A percentile compares a stretch with the other conserved stretches of the same genome.
Conservation (phyloP, 1,284 basidiomycete genomes). For the Lignosus rhinocerotis region DNA sequence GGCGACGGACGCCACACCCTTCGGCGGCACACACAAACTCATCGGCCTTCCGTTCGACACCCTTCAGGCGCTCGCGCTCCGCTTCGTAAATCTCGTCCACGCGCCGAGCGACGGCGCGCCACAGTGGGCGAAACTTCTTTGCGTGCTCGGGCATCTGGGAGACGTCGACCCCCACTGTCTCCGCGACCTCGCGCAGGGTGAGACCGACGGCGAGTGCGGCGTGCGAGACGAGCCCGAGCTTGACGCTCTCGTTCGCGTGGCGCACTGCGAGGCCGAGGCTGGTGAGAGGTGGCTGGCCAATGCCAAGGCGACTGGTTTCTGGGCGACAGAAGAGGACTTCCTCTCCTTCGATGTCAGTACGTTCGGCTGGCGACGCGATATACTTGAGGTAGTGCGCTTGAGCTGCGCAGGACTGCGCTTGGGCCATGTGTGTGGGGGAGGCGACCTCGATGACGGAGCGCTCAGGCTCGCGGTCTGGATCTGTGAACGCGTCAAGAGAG, state of each 20-base stretch:
- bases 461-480: neutral
- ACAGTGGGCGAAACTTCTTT: conserved; percentile 6
- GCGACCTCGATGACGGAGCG: neutral
- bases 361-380: neutral
- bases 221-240: conserved; percentile 10
- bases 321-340: conserved; percentile 7
- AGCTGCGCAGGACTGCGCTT: conserved; percentile 16
- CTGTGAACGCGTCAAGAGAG: conserved; percentile 9
- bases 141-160: neutral
- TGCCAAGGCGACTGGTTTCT: neutral
- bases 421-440: neutral
- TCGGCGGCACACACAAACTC: conserved; percentile 7
- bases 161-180: conserved; percentile 5
- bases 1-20: conserved; percentile 7
- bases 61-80: neutral
- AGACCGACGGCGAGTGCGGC: conserved; percentile 6
- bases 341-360: neutral
- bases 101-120: conserved; percentile 6
- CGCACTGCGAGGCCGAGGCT: conserved; percentile 2
- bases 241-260: conserved; percentile 16
- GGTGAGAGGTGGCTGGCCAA: conserved; percentile 4
- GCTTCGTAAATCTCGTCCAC: conserved; percentile 5
- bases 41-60: neutral
- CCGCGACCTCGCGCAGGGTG: conserved; percentile 4
- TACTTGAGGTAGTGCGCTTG: conserved; percentile 10